Base-by-base conservation (phyloP, 352 stramenopile genomes). In the Globisporangium cystogenes region DNA sequence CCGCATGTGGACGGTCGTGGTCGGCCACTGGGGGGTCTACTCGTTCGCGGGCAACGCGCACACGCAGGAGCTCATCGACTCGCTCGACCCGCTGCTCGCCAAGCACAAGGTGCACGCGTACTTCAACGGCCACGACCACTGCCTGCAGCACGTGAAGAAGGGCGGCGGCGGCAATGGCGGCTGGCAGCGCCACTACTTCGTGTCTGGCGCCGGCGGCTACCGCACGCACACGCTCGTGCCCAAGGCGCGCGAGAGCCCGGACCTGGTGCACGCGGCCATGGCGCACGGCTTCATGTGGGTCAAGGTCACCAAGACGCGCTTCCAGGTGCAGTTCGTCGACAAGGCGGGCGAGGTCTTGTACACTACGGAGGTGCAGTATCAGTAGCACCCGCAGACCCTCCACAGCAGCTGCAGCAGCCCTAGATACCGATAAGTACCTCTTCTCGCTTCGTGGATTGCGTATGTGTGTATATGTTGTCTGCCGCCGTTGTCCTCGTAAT, bases 81-180 rank as follows among this genome's bases (percentile, higher is more conserved):
- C 65, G 41, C 65, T 95, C 31, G 72, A 91, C 24, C 84, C 84
- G 35, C 54, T 95, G 45, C 55, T 95, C 11, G 68, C 80, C 36
- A 90, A 90, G 65, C 77, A 95, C 63, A 76, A 82, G 8, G 84
- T 95, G 12, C 80, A 95, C 53, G 82, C 82, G 39, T 95, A 95
- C 63, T 92, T 95, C 53, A 95, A 80, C 41, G 84, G 84, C 44
- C 84, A 95, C 51, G 84, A 95, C 59, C 84, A 95, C 62, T 87
- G 67, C 44, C 74, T 93, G 65, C 77, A 95, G 60, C 84, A 95
- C 62, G 70, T 94, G 33, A 75, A 70, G 40, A 81, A 83, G 43
- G 40, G 66, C 33, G 70, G 76, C 27, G 58, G 50, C 7, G 18
- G 26, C 0, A 18, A 11, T 2, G 51, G 72, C 27, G 59, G 59